These are phyloP conservation scores for Aquilaria agallochum DNA, from an alignment of 441 rosid species.

Conservation along the genomic window DNA sequence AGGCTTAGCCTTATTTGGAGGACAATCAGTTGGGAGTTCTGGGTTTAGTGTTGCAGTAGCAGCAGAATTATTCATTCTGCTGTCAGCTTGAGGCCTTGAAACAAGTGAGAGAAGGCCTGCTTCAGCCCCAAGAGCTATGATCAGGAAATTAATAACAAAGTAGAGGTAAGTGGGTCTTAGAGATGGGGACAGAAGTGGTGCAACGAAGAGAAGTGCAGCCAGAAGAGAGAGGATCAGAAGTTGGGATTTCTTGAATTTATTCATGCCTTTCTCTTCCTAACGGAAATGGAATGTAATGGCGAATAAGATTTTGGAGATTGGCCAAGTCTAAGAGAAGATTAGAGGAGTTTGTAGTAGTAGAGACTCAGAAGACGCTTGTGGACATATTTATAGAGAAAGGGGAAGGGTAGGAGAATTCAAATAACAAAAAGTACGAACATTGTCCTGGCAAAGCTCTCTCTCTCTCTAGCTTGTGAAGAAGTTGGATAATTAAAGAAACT, in stretches of 20 bases:
- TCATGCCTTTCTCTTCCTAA: conserved; percentile 17
- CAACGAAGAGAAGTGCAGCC: conserved; percentile 41
- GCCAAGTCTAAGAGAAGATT: neutral
- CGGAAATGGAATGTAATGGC: neutral
- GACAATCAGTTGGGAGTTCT: neutral
- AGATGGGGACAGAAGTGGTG: conserved; percentile 50
- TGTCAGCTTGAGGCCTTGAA: conserved; percentile 28
- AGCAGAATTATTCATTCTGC: conserved; percentile 6
- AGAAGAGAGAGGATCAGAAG: conserved; percentile 32
- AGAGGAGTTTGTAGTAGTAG: conserved; percentile 11
- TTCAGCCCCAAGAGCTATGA: conserved; percentile 55
- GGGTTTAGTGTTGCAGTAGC: conserved; percentile 3
- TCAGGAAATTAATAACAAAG: conserved; percentile 54
- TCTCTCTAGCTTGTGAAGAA: no score
- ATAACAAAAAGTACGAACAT: neutral
- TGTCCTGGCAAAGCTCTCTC: no score
- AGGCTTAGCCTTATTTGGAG: conserved; percentile 17
- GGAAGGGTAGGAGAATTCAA: neutral
- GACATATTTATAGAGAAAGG: conserved; percentile 12
- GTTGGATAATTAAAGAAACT: no score
- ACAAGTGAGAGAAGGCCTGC: conserved; percentile 57
- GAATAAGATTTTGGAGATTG: neutral
- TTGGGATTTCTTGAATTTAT: conserved; percentile 41
- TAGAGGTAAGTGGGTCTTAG: conserved; percentile 53
- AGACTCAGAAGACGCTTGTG: conserved; percentile 10